phyloP scores from a whole-genome alignment of 768 basidiomycete genomes.

The Boletus subcaerulescens region DNA sequence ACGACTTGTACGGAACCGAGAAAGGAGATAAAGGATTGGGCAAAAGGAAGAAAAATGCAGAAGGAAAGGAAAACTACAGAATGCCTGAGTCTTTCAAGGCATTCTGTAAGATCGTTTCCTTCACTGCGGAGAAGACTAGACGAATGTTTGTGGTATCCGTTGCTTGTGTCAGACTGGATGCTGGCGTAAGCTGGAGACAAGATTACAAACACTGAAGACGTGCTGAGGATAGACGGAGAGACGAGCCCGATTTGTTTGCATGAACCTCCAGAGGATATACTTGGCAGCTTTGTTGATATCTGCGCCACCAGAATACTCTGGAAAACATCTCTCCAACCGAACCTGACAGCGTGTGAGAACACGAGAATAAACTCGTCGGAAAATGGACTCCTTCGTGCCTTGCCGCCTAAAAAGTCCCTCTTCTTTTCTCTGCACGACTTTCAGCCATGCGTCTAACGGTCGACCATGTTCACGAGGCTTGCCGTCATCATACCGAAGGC shows the following conservation, averaged over 20 bases:
- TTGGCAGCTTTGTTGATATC: conserved; percentile 95
- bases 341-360: conserved; percentile 38
- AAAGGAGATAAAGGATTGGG: not conserved
- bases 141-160: conserved; percentile 84
- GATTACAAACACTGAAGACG: conserved; percentile 26
- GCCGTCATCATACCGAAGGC: conserved; percentile 35
- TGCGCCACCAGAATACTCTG: conserved; percentile 84
- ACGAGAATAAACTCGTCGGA: accelerated
- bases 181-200: not conserved
- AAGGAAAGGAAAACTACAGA: conserved; percentile 38
- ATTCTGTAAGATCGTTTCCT: conserved; percentile 91
- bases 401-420: too few relatives aligned
- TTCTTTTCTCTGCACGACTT: too few relatives aligned
- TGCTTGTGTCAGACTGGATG: conserved; percentile 72
- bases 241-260: conserved; percentile 82
- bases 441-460: too few relatives aligned
- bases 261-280: conserved; percentile 93
- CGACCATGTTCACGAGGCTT: too few relatives aligned
- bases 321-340: conserved; percentile 75
- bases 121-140: conserved; percentile 83
- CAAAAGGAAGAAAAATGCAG: not conserved
- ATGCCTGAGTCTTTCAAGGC: conserved; percentile 85
- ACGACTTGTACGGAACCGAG: conserved; percentile 7
- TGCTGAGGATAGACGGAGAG: conserved; percentile 91
- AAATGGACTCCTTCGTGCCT: too few relatives aligned